phyloP scores from a whole-genome alignment of 176 grass and related monocot species.

The Olyra latifolia region DNA sequence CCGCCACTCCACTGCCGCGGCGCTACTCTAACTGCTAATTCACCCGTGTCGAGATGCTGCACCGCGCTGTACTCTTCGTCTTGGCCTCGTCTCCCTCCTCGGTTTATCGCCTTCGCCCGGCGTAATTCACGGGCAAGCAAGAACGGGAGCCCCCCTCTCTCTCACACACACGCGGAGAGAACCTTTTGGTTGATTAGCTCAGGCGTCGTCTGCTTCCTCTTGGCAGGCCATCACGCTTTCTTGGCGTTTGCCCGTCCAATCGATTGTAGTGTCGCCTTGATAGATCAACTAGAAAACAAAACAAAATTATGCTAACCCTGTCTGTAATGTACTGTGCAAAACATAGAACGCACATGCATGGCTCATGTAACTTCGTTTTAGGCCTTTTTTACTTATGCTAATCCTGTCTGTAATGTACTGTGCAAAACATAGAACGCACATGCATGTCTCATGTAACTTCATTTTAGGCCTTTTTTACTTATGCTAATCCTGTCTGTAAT shows the following conservation, averaged over 20 bases:
- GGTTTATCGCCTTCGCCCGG: neutral
- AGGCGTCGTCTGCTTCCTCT: slow-evolving; percentile 31
- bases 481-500: neutral
- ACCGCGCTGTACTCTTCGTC: neutral
- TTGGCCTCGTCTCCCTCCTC: neutral
- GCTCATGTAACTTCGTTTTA: neutral
- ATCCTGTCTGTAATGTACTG: neutral
- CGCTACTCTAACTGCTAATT: neutral
- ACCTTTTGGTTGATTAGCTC: slow-evolving; percentile 28
- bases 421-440: neutral
- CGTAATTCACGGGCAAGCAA: slow-evolving; percentile 33
- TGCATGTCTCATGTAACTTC: neutral
- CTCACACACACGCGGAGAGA: too few species aligned
- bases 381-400: too few species aligned
- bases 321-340: neutral
- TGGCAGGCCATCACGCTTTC: slow-evolving; percentile 29
- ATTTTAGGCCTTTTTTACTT: too few species aligned
- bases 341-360: neutral
- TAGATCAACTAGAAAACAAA: neutral
- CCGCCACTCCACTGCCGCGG: too few species aligned
- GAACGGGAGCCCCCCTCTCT: slow-evolving; percentile 5
- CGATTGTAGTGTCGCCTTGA: neutral
- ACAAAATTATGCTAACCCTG: neutral
- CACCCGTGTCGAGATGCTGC: slow-evolving; percentile 32
- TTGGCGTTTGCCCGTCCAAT: slow-evolving; percentile 25